A percentile compares a stretch with the other conserved stretches of the same genome.
Evolutionary conservation across 768 basidiomycete species (phyloP).

Genomic region (Boletales sp.): DNA sequence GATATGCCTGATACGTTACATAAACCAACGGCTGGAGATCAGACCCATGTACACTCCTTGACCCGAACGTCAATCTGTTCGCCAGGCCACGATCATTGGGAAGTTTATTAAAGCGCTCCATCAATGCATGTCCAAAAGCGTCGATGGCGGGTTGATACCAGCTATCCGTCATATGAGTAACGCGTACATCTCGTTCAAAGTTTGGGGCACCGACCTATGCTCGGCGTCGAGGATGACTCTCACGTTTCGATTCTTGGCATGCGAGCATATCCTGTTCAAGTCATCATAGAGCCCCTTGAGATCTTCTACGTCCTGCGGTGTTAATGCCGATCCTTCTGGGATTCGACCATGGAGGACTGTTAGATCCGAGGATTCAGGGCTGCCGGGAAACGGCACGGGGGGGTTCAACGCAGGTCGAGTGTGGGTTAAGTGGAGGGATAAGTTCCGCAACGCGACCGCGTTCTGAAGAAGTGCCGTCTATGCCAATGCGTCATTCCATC

Average conservation of each 20-base stretch:
- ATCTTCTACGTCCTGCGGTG: constrained; percentile 52
- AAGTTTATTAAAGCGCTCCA: constrained; percentile 68
- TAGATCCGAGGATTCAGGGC: constrained; percentile 56
- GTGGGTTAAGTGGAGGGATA: constrained; percentile 56
- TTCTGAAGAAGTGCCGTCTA: constrained; percentile 71
- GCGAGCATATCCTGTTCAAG: constrained; percentile 59
- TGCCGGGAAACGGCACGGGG: constrained; percentile 65
- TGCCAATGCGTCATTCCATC: not conserved
- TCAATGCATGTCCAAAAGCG: constrained; percentile 69
- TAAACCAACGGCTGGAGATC: constrained; percentile 70
- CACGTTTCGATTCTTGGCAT: constrained; percentile 59
- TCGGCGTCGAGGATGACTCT: constrained; percentile 84
- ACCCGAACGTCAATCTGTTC: constrained; percentile 2
- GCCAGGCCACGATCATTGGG: constrained; percentile 8
- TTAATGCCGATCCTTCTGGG: constrained; percentile 32
- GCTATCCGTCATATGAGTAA: constrained; percentile 27
- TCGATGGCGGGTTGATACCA: constrained; percentile 81
- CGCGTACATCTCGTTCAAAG: not conserved
- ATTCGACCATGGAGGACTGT: constrained; percentile 38
- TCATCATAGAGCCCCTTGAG: constrained; percentile 61
- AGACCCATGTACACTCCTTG: not conserved
- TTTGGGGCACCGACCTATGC: constrained; percentile 45
- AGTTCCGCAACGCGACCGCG: constrained; percentile 52
- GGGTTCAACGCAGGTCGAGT: constrained; percentile 34
- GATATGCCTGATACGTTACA: constrained; percentile 87